phyloP scores from a whole-genome alignment of 805 yeast genomes.

The Yamadazyma akitaensis region DNA sequence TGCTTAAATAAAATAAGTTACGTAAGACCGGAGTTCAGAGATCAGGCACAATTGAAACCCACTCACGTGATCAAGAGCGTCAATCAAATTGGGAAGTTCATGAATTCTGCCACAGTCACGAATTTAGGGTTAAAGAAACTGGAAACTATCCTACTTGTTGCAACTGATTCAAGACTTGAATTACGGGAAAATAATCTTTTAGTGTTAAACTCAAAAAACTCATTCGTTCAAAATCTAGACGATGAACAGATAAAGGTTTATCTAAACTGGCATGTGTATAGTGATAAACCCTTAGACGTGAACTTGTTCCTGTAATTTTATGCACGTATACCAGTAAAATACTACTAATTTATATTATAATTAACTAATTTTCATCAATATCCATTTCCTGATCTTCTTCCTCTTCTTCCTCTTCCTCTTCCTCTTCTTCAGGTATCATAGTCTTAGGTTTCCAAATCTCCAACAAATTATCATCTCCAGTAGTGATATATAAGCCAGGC shows the following conservation, averaged over 20 bases:
- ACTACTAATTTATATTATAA: background rate
- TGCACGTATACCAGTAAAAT: background rate
- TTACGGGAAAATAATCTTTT: conserved; percentile 4
- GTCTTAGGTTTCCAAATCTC: conserved; percentile 75
- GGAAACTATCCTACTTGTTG: conserved; percentile 5
- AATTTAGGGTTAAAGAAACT: background rate
- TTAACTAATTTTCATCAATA: conserved; percentile 13
- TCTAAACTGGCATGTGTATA: conserved; percentile 14
- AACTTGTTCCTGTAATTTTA: background rate
- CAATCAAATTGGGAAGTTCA: conserved; percentile 11
- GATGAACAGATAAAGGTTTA: conserved; percentile 4
- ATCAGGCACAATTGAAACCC: conserved; percentile 5
- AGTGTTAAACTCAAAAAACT: conserved; percentile 6
- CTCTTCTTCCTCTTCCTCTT: conserved; percentile 29
- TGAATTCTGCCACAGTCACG: conserved; percentile 9
- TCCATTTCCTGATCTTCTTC: conserved; percentile 17
- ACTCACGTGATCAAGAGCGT: conserved; percentile 8
- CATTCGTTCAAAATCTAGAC: conserved; percentile 4
- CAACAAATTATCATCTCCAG: conserved; percentile 71
- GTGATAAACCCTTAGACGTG: conserved; percentile 11
- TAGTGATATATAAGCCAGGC: conserved; percentile 57
- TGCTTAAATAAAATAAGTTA: conserved; percentile 1
- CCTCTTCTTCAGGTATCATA: conserved; percentile 38
- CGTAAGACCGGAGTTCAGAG: conserved; percentile 11
- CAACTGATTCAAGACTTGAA: conserved; percentile 10